phyloP scores from a whole-genome alignment of 2,329 filamentous ascomycete species.

The Cordyceps fumosorosea region DNA sequence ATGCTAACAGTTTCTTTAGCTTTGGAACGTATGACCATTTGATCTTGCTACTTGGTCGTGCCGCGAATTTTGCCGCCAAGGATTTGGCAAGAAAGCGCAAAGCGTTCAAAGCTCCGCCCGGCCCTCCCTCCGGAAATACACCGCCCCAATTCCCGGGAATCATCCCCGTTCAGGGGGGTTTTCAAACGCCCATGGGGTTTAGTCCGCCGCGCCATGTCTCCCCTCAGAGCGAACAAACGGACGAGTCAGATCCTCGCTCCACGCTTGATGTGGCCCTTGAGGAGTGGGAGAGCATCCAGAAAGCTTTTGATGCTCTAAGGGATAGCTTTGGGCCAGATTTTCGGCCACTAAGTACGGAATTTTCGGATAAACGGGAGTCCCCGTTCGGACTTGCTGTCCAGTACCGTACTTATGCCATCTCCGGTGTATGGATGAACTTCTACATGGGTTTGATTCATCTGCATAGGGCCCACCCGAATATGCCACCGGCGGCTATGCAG shows the following conservation, averaged over 20 bases:
- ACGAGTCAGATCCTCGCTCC: slow-evolving; percentile 53
- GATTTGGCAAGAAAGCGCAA: slow-evolving; percentile 75
- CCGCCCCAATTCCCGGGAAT: slow-evolving; percentile 47
- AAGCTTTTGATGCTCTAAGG: slow-evolving; percentile 63
- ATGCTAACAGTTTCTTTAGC: slow-evolving; percentile 32
- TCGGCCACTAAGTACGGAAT: slow-evolving; percentile 64
- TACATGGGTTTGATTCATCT: slow-evolving; percentile 79
- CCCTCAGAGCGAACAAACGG: slow-evolving; percentile 35
- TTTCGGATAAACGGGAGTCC: slow-evolving; percentile 51
- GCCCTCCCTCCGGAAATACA: slow-evolving; percentile 22
- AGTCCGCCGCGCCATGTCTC: slow-evolving; percentile 41
- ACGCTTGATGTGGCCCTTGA: slow-evolving; percentile 62
- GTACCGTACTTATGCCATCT: slow-evolving; percentile 82
- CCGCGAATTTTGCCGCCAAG: slow-evolving; percentile 69
- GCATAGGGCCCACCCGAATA: slow-evolving; percentile 75
- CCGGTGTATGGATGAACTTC: slow-evolving; percentile 80
- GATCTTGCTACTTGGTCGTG: slow-evolving; percentile 70
- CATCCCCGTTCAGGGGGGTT: slow-evolving; percentile 44
- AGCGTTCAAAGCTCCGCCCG: slow-evolving; percentile 32
- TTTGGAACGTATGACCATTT: slow-evolving; percentile 89
- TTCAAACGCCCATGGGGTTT: slow-evolving; percentile 48
- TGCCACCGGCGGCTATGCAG: slow-evolving; percentile 86
- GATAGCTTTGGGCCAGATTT: slow-evolving; percentile 67
- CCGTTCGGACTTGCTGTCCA: slow-evolving; percentile 78
- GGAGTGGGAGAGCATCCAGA: slow-evolving; percentile 72